Evolutionary conservation across 2,329 filamentous ascomycete species (phyloP).

Genomic region (Cladosporium sp.): DNA sequence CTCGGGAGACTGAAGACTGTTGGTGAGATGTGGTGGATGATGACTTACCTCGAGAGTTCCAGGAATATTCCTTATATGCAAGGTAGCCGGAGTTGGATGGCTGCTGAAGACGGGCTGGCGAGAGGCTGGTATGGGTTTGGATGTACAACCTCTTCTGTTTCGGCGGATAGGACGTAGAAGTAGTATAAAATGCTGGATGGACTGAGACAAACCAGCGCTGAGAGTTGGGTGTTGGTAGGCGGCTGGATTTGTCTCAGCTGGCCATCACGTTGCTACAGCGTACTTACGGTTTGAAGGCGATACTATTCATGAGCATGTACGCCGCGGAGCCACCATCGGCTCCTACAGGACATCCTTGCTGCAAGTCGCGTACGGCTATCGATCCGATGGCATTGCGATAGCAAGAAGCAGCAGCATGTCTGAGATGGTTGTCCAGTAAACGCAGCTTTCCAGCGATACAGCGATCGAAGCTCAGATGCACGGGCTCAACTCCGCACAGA

Average conservation of each 20-base stretch:
- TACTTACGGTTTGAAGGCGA: background rate
- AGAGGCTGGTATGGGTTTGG: conserved; percentile 16
- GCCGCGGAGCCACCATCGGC: background rate
- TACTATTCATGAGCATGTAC: background rate
- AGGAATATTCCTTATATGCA: conserved; percentile 20
- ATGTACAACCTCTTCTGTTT: conserved; percentile 21
- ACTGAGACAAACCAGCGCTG: conserved; percentile 2
- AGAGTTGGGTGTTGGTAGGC: conserved; percentile 1
- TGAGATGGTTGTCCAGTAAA: conserved; percentile 6
- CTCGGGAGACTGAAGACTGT: background rate
- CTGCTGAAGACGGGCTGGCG: conserved; percentile 12
- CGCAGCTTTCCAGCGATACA: background rate
- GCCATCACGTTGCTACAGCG: conserved; percentile 5
- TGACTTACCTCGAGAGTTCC: conserved; percentile 8
- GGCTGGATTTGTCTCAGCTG: conserved; percentile 16
- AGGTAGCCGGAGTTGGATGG: conserved; percentile 11
- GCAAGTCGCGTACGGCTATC: background rate
- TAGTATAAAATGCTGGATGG: background rate
- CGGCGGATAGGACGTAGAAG: background rate
- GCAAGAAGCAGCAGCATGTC: background rate
- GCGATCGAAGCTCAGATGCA: background rate
- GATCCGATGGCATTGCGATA: background rate
- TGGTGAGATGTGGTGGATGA: conserved; percentile 14
- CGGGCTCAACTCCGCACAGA: background rate
- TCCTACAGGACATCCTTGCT: background rate